Evolutionary conservation across 2,329 filamentous ascomycete genomes (phyloP).

Genomic region (Pyrenophora teres): DNA sequence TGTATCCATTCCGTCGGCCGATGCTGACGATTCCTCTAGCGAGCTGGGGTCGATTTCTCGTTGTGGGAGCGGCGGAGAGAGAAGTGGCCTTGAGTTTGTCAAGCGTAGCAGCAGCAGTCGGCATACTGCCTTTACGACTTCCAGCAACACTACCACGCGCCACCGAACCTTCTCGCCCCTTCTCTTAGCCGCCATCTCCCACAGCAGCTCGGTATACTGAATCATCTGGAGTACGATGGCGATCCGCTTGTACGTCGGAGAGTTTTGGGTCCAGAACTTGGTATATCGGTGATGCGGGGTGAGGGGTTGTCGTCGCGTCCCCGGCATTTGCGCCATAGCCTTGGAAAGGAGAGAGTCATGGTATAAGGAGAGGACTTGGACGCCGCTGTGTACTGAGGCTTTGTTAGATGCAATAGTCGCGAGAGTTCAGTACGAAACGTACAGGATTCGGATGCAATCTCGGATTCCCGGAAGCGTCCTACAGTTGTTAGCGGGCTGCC

Average conservation of each 20-base stretch:
- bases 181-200: slow-evolving; percentile 94
- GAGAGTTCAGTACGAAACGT: slow-evolving; percentile 36
- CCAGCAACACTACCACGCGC: slow-evolving; percentile 83
- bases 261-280: slow-evolving; percentile 65
- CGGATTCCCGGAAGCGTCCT: slow-evolving; percentile 87
- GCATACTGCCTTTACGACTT: slow-evolving; percentile 85
- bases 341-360: slow-evolving; percentile 84
- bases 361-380: slow-evolving; percentile 89
- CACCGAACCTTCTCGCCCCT: slow-evolving; percentile 80
- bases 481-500: slow-evolving; percentile 23
- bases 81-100: slow-evolving; percentile 79
- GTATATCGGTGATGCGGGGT: slow-evolving; percentile 68
- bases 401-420: slow-evolving; percentile 23
- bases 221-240: slow-evolving; percentile 86
- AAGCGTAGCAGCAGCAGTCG: slow-evolving; percentile 78
- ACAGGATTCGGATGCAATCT: slow-evolving; percentile 89
- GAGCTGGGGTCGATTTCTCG: slow-evolving; percentile 74
- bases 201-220: slow-evolving; percentile 92
- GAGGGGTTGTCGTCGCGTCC: slow-evolving; percentile 56
- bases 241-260: slow-evolving; percentile 75
- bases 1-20: slow-evolving; percentile 54
- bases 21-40: slow-evolving; percentile 56
- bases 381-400: slow-evolving; percentile 72
- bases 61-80: slow-evolving; percentile 84
- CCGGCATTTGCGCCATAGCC: slow-evolving; percentile 62